Conservation (phyloP, 2,329 filamentous ascomycete genomes). For the Colletotrichum brevisporum region DNA sequence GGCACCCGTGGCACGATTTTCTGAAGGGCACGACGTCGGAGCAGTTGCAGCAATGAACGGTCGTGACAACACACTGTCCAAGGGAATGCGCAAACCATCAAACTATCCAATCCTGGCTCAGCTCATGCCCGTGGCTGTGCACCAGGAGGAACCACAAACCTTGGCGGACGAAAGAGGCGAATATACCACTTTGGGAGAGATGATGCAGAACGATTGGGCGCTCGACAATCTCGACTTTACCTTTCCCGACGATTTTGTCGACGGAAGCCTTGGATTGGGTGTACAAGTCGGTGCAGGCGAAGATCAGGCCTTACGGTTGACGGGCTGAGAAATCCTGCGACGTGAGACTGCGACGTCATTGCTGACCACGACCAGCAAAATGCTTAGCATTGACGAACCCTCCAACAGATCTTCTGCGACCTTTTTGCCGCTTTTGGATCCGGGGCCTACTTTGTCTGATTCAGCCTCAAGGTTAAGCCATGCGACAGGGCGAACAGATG, state of each 20-base stretch:
- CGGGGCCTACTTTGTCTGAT: background rate
- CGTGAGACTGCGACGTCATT: background rate
- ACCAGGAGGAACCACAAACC: background rate
- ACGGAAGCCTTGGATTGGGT: background rate
- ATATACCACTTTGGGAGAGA: background rate
- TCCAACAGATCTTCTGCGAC: background rate
- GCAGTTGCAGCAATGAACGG: background rate
- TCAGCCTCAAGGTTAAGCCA: background rate
- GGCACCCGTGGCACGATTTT: accelerated
- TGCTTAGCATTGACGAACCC: background rate
- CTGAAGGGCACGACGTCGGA: background rate
- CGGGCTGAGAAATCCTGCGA: background rate
- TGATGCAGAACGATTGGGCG: slow-evolving; percentile 17
- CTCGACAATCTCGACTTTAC: slow-evolving; percentile 22
- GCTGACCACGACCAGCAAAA: background rate
- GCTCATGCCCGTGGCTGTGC: background rate
- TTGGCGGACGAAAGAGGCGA: slow-evolving; percentile 43
- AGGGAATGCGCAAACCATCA: background rate
- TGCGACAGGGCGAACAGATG: background rate
- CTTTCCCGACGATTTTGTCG: slow-evolving; percentile 26
- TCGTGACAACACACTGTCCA: background rate
- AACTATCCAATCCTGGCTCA: background rate
- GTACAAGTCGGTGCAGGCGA: background rate
- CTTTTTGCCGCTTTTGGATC: background rate
- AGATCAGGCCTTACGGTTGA: background rate